Conservation (phyloP, 164 flowering plant species). For the Liriodendron chinense region DNA sequence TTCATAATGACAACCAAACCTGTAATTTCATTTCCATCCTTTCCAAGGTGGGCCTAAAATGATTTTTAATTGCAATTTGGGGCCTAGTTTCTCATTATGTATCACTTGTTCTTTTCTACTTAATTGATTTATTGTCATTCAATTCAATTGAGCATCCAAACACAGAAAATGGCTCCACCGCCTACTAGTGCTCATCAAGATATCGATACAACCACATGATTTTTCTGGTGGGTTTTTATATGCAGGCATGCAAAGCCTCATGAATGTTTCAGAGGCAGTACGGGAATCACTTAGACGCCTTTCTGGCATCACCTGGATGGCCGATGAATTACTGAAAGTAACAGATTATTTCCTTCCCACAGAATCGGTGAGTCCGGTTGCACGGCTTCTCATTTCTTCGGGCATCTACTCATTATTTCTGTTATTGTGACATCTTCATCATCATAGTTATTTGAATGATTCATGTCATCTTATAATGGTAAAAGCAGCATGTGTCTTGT, state of each 20-base stretch:
- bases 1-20: too few relatives aligned
- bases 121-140: too few relatives aligned
- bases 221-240: constrained; percentile 3
- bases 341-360: constrained; percentile 57
- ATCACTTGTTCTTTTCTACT: too few relatives aligned
- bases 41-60: too few relatives aligned
- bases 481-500: constrained; percentile 72
- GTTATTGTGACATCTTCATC: not conserved
- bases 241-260: constrained; percentile 63
- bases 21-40: too few relatives aligned
- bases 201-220: not conserved
- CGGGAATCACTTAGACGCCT: constrained; percentile 72
- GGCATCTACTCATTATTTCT: not conserved
- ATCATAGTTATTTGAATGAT: not conserved
- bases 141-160: too few relatives aligned
- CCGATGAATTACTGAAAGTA: constrained; percentile 68
- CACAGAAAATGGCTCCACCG: too few relatives aligned
- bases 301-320: constrained; percentile 77
- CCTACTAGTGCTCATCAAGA: not conserved
- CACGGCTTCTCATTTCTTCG: not conserved
- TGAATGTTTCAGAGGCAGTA: constrained; percentile 65
- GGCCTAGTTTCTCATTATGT: too few relatives aligned
- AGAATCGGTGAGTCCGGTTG: constrained; percentile 50
- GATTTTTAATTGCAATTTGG: too few relatives aligned
- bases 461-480: constrained; percentile 11